These are phyloP conservation scores for Pleurotus ostreatus DNA, from an alignment of 768 basidiomycete genomes.

Conservation along the genomic window DNA sequence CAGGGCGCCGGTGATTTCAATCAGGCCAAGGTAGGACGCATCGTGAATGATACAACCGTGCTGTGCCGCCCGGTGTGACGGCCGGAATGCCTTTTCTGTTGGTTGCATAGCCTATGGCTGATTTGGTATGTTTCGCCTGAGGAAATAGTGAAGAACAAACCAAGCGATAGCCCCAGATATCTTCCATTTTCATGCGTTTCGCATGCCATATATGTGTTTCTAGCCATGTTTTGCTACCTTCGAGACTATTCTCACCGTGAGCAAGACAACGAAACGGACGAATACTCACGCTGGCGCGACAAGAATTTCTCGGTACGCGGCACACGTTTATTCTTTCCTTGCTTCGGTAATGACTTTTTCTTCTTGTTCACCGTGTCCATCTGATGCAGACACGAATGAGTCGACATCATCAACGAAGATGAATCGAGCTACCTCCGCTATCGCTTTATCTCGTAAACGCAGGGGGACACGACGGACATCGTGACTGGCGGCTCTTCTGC, in stretches of 20 bases:
- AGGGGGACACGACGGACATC: slow-evolving; percentile 87
- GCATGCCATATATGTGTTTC: slow-evolving; percentile 98
- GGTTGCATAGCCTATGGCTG: slow-evolving; percentile 67
- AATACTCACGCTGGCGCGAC: slow-evolving; percentile 66
- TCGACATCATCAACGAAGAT: background rate
- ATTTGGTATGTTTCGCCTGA: background rate
- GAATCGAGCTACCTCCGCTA: slow-evolving; percentile 53
- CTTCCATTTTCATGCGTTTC: slow-evolving; percentile 93
- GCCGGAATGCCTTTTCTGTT: slow-evolving; percentile 88
- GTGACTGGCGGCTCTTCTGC: slow-evolving; percentile 92
- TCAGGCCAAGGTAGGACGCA: slow-evolving; percentile 75
- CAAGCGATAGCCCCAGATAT: slow-evolving; percentile 88
- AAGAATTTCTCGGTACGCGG: slow-evolving; percentile 57
- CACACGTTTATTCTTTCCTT: slow-evolving; percentile 57
- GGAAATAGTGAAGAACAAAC: slow-evolving; percentile 32
- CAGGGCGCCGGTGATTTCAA: slow-evolving; percentile 71
- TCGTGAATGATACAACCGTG: slow-evolving; percentile 89
- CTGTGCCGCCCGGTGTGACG: slow-evolving; percentile 84
- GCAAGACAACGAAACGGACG: background rate
- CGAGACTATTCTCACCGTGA: background rate
- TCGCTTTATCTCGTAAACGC: slow-evolving; percentile 79
- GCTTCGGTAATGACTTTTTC: slow-evolving; percentile 49
- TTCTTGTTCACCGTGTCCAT: slow-evolving; percentile 45
- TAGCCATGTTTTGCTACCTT: slow-evolving; percentile 88
- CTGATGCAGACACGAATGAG: slow-evolving; percentile 20